phyloP scores from a whole-genome alignment of 352 stramenopile genomes.

The Pythium phragmiticola region DNA sequence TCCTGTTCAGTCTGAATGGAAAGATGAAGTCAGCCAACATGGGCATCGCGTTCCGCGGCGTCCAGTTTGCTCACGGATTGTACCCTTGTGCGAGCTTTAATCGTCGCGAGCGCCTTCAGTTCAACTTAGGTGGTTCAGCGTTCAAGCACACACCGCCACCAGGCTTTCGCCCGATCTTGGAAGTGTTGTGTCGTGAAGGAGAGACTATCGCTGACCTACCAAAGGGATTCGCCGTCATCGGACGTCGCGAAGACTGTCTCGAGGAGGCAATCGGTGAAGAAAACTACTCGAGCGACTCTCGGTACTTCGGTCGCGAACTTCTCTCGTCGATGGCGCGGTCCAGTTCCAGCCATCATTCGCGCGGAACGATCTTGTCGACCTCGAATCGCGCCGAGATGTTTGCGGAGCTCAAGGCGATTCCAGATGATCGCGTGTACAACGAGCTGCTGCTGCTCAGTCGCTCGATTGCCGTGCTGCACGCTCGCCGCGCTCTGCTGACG shows the following conservation, averaged over 20 bases:
- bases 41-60: conserved; percentile 78
- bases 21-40: conserved; percentile 86
- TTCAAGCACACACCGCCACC: conserved; percentile 78
- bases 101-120: conserved; percentile 75
- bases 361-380: conserved; percentile 22
- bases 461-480: conserved; percentile 81
- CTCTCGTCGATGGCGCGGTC: conserved; percentile 71
- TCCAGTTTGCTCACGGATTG: conserved; percentile 80
- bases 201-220: conserved; percentile 47
- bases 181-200: conserved; percentile 49
- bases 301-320: conserved; percentile 78
- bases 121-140: conserved; percentile 82
- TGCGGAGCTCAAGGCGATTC: conserved; percentile 75
- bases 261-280: conserved; percentile 86
- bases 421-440: conserved; percentile 73
- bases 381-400: conserved; percentile 66
- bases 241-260: conserved; percentile 76
- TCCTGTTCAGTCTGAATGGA: conserved; percentile 92
- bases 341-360: conserved; percentile 44
- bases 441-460: conserved; percentile 76
- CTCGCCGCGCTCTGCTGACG: conserved; percentile 65
- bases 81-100: conserved; percentile 90
- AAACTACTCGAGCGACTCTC: conserved; percentile 71
- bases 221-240: conserved; percentile 75
- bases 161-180: conserved; percentile 78